Base-by-base conservation (phyloP, 2,329 filamentous ascomycete species). In the Falciphora oryzae region DNA sequence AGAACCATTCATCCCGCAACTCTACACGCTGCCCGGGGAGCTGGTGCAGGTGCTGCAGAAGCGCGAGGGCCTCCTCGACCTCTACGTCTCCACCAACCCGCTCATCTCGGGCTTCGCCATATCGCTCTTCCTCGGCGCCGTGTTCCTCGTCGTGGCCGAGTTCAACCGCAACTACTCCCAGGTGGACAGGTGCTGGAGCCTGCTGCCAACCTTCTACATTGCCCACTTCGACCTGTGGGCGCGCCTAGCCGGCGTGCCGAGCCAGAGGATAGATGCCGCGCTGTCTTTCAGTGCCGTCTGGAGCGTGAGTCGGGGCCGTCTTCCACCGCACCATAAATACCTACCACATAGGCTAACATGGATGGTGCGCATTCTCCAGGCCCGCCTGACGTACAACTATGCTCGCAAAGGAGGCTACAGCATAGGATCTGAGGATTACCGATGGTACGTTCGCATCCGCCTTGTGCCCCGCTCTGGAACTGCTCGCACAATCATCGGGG, bases 91-190 rank as follows among this genome's bases (percentile, higher is more conserved):
- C 61, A 98, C 94, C 25, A 98, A 99, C 74, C 95, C 95, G 0
- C 80, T 97, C 57, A 82, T 97, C 32, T 88, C 86, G 0, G 90
- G 86, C 3, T 83, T 96, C 68, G 89, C 86, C 0, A 84, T 91
- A 63, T 89, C 91, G 3, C 70, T 96, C 25, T 81, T 87, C 57
- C 75, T 96, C n/a, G 87, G 87, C 1, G 83, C 83, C 6, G 72
- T 95, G 32, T 90, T 96, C 71, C 79, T 97, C 29, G 72, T 94
- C 38, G 80, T 87, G 6, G 91, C 93, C 1, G 94, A 98, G 76
- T 77, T 92, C 78, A 98, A 96, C 78, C 85, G 85, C 72, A 99
- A 99, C 76, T 97, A 93, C 76, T 97, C 93, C n/a, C 95, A 99
- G 77, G 89, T 99, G 57, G 95, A 99, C 76, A 87, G 95, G 61